Evolutionary conservation across 805 yeast genomes (phyloP).

Genomic region (Kregervanrija fluxuum): DNA sequence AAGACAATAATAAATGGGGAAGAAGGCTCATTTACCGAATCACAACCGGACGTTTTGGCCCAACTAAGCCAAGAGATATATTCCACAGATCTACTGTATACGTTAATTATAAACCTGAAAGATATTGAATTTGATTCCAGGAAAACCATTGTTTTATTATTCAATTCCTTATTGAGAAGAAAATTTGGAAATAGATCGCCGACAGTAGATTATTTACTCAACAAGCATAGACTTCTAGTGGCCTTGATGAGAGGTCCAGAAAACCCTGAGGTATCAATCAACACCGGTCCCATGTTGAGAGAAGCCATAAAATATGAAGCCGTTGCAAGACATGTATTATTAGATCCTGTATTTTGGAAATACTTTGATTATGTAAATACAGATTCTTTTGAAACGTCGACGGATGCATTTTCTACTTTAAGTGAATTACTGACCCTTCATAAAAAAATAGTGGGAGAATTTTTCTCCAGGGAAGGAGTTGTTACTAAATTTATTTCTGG

Average conservation of each 20-base stretch:
- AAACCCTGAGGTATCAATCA: slow-evolving; percentile 59
- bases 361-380: slow-evolving; percentile 71
- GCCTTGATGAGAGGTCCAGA: slow-evolving; percentile 69
- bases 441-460: slow-evolving; percentile 61
- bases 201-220: slow-evolving; percentile 74
- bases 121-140: slow-evolving; percentile 83
- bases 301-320: slow-evolving; percentile 79
- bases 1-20: slow-evolving; percentile 52
- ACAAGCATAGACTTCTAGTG: slow-evolving; percentile 58
- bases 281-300: slow-evolving; percentile 71
- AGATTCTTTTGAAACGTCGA: slow-evolving; percentile 80
- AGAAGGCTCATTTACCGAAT: slow-evolving; percentile 23
- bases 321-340: slow-evolving; percentile 52
- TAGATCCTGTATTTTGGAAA: slow-evolving; percentile 67
- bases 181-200: slow-evolving; percentile 73
- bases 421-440: slow-evolving; percentile 64
- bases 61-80: slow-evolving; percentile 76
- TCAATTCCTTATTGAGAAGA: slow-evolving; percentile 70
- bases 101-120: slow-evolving; percentile 51
- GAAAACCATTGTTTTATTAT: slow-evolving; percentile 69
- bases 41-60: slow-evolving; percentile 67
- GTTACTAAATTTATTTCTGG: slow-evolving; percentile 48
- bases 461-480: slow-evolving; percentile 43
- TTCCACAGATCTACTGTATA: slow-evolving; percentile 58
- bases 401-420: slow-evolving; percentile 79